Conservation (phyloP, 2,329 filamentous ascomycete species). For the Fusarium siculi region DNA sequence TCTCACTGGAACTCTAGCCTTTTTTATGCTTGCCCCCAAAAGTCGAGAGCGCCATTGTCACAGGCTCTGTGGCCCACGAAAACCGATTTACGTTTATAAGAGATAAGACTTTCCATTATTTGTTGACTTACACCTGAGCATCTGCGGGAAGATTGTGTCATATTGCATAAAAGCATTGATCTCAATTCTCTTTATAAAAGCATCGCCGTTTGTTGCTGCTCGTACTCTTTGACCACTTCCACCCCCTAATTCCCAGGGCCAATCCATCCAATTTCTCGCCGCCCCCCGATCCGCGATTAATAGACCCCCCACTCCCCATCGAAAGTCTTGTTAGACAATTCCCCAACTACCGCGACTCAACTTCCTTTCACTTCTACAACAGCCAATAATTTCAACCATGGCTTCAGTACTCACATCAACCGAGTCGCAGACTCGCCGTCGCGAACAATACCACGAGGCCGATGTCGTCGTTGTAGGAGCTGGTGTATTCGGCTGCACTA, state of each 20-base stretch:
- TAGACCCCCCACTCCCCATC: conserved; percentile 35
- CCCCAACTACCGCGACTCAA: conserved; percentile 4
- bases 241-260: conserved; percentile 20
- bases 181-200: neutral
- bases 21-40: neutral
- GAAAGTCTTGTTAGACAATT: conserved; percentile 23
- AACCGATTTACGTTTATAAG: conserved; percentile 4
- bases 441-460: conserved; percentile 68
- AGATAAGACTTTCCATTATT: neutral
- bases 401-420: conserved; percentile 47
- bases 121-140: neutral
- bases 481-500: conserved; percentile 87
- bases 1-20: neutral
- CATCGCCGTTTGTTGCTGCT: neutral
- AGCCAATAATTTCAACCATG: conserved; percentile 44
- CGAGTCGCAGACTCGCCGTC: conserved; percentile 59
- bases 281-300: conserved; percentile 31
- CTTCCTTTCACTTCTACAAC: neutral
- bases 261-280: conserved; percentile 39
- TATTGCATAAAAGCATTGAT: neutral
- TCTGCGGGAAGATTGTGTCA: conserved; percentile 2
- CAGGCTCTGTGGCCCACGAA: conserved; percentile 33
- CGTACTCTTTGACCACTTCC: conserved; percentile 2
- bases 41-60: conserved; percentile 35
- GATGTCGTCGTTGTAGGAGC: conserved; percentile 95